Evolutionary conservation across 768 basidiomycete genomes (phyloP).

Genomic region (Chalciporus piperatus): DNA sequence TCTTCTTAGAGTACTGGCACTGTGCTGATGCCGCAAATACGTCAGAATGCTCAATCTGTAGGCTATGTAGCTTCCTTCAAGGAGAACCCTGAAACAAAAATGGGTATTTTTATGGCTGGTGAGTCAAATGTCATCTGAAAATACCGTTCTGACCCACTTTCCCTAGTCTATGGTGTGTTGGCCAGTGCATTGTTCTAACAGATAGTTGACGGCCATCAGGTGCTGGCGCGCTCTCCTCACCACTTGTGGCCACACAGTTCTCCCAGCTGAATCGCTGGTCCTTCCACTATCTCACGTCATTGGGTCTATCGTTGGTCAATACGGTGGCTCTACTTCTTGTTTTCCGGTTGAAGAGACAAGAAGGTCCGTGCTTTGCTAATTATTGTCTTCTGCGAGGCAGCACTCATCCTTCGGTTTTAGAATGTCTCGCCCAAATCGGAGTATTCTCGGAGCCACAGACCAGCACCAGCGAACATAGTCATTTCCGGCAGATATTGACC

Average conservation of each 20-base stretch:
- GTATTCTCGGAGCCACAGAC: slow-evolving; percentile 25
- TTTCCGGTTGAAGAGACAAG: slow-evolving; percentile 65
- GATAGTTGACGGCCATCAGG: slow-evolving; percentile 22
- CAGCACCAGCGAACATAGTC: slow-evolving; percentile 30
- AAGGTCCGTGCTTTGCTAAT: slow-evolving; percentile 40
- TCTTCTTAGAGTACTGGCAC: neutral
- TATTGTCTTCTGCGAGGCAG: neutral
- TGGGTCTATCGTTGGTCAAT: slow-evolving; percentile 64
- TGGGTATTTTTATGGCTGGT: slow-evolving; percentile 63
- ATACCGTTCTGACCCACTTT: neutral
- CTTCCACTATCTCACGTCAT: slow-evolving; percentile 47
- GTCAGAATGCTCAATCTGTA: slow-evolving; percentile 69
- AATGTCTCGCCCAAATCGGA: slow-evolving; percentile 37
- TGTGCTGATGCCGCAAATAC: neutral
- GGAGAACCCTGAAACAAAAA: slow-evolving; percentile 56
- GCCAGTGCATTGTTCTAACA: neutral
- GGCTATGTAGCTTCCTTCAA: slow-evolving; percentile 62
- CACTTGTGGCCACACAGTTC: slow-evolving; percentile 56
- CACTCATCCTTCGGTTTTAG: slow-evolving; percentile 19
- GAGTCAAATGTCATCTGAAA: neutral
- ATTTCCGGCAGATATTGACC: slow-evolving; percentile 45
- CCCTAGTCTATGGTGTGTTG: slow-evolving; percentile 13
- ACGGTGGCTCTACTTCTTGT: slow-evolving; percentile 46
- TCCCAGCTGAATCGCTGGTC: slow-evolving; percentile 37
- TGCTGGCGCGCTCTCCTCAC: slow-evolving; percentile 49